Percentiles rank a stretch among this genome's conserved stretches.
Conservation (phyloP, 805 yeast genomes). For the Metschnikowia gruessii region DNA sequence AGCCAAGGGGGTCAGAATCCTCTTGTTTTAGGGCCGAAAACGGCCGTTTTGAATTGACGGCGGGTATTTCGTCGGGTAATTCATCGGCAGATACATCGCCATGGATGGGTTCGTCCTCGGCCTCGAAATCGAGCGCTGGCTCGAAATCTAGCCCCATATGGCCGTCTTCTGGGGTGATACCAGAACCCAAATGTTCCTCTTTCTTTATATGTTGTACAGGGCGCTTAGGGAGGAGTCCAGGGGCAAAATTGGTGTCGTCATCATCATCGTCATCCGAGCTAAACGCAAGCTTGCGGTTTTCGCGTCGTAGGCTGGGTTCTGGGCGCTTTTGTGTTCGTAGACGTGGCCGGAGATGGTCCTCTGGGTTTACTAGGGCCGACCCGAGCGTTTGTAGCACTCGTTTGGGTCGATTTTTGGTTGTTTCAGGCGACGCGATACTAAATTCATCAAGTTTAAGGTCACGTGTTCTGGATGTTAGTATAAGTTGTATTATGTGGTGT, state of each 20-base stretch:
- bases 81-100: too few relatives aligned
- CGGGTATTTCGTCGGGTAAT: too few relatives aligned
- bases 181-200: too few relatives aligned
- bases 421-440: slow-evolving; percentile 17
- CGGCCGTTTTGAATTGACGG: too few relatives aligned
- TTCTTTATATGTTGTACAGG: too few relatives aligned
- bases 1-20: too few relatives aligned
- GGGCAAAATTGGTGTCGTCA: slow-evolving; percentile 1
- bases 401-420: neutral
- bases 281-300: slow-evolving; percentile 10
- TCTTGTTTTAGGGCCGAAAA: too few relatives aligned
- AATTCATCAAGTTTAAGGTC: slow-evolving; percentile 19
- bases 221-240: neutral
- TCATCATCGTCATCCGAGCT: slow-evolving; percentile 20
- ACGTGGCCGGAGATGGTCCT: slow-evolving; percentile 22
- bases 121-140: neutral
- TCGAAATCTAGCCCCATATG: too few relatives aligned
- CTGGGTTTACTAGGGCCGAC: slow-evolving; percentile 26
- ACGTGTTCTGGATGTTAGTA: slow-evolving; percentile 22
- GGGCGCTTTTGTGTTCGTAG: slow-evolving; percentile 7
- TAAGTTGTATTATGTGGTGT: too few relatives aligned
- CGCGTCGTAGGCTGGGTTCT: slow-evolving; percentile 1
- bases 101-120: neutral
- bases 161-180: too few relatives aligned
- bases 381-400: slow-evolving; percentile 17